phyloP scores from a whole-genome alignment of 345 rosid genomes.

The Gossypium bickii region DNA sequence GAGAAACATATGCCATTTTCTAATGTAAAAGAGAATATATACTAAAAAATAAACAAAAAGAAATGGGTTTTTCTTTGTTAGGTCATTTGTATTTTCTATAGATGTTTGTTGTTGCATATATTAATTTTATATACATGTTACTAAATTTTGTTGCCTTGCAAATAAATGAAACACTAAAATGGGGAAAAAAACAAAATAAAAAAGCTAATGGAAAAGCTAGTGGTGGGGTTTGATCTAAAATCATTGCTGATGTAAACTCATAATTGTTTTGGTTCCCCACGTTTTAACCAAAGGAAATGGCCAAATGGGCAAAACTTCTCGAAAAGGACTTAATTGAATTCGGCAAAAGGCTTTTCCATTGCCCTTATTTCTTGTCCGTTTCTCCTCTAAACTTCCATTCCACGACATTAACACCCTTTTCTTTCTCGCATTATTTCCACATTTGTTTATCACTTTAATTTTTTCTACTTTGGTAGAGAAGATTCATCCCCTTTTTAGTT shows the following conservation, averaged over 20 bases:
- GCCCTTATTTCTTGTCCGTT: background rate
- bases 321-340: conserved; percentile 6
- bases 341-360: conserved; percentile 1
- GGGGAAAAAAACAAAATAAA: background rate
- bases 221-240: conserved; percentile 23
- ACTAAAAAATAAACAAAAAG: no score
- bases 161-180: background rate
- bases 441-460: no score
- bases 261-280: conserved; percentile 53
- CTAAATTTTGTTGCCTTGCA: background rate
- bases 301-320: background rate
- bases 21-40: no score
- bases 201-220: background rate
- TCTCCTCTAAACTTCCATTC: background rate
- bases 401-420: background rate
- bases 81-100: background rate
- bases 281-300: conserved; percentile 24
- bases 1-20: no score
- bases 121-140: background rate
- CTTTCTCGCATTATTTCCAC: no score
- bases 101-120: background rate
- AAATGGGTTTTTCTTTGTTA: background rate
- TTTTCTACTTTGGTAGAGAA: no score
- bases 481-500: background rate
- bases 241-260: conserved; percentile 39